Percentiles rank a stretch among this genome's conserved stretches.
Conservation (phyloP, 129 eudicot species). For the Deinandra increscens region DNA sequence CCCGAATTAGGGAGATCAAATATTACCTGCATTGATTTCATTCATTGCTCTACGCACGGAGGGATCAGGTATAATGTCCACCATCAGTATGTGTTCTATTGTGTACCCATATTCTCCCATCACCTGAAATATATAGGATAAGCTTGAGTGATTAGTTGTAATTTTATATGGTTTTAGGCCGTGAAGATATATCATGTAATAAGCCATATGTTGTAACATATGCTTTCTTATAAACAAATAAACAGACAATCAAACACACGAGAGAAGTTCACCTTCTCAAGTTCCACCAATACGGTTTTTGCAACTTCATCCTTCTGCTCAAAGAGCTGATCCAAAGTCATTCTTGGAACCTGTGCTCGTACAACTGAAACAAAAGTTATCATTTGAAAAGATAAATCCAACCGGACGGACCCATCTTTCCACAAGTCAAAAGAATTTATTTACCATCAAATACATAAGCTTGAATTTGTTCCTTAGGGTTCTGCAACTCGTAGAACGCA, state of each 20-base stretch:
- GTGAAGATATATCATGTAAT: too few relatives aligned
- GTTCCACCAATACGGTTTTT: constrained; percentile 64
- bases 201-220: too few relatives aligned
- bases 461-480: constrained; percentile 89
- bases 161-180: too few relatives aligned
- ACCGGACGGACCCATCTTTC: too few relatives aligned
- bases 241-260: too few relatives aligned
- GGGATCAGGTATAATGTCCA: constrained; percentile 87
- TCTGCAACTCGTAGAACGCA: constrained; percentile 94
- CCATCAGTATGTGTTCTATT: constrained; percentile 95
- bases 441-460: constrained; percentile 93
- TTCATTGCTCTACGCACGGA: constrained; percentile 92
- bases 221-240: too few relatives aligned
- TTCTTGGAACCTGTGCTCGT: constrained; percentile 70
- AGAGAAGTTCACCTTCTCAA: too few relatives aligned
- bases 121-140: too few relatives aligned
- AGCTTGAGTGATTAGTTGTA: too few relatives aligned
- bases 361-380: constrained; percentile 34
- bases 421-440: neutral
- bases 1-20: constrained; percentile 5
- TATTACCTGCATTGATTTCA: constrained; percentile 89
- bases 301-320: constrained; percentile 81
- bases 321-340: constrained; percentile 65
- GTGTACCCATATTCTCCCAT: constrained; percentile 93
- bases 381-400: too few relatives aligned